Conservation (phyloP, 2,329 filamentous ascomycete genomes). For the Aspergillus sp. region DNA sequence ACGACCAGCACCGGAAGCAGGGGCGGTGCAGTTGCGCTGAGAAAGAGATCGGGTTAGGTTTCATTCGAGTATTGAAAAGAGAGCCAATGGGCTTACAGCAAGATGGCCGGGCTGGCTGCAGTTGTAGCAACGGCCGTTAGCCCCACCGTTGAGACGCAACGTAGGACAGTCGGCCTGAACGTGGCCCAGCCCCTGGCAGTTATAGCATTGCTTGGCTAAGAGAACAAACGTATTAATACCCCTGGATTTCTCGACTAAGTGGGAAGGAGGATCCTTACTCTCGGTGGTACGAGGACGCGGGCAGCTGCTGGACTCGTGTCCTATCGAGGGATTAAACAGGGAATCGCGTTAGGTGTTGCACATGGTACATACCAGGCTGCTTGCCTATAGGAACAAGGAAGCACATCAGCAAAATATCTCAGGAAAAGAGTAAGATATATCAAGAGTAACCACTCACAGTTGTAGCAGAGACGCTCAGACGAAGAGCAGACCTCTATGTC, state of each 20-base stretch:
- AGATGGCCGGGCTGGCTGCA: conserved; percentile 91
- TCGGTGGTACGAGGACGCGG: conserved; percentile 94
- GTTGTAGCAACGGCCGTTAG: conserved; percentile 90
- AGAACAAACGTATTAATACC: conserved; percentile 13
- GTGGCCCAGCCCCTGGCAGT: conserved; percentile 96
- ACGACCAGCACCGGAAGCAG: conserved; percentile 60
- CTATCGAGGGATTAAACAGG: conserved; percentile 35
- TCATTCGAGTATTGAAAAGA: neutral
- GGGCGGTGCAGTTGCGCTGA: conserved; percentile 77
- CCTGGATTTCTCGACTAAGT: conserved; percentile 3
- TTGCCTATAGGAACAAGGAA: conserved; percentile 30
- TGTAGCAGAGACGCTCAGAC: conserved; percentile 97
- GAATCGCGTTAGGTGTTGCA: conserved; percentile 1
- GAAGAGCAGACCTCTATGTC: conserved; percentile 89
- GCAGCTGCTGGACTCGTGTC: conserved; percentile 97
- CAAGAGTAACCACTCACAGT: conserved; percentile 62
- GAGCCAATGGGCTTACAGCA: conserved; percentile 58
- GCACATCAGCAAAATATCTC: conserved; percentile 13
- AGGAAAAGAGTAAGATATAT: conserved; percentile 7
- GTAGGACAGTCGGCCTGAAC: conserved; percentile 99
- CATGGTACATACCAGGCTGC: conserved; percentile 38
- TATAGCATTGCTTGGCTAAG: conserved; percentile 96
- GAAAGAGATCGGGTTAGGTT: neutral
- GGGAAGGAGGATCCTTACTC: conserved; percentile 47
- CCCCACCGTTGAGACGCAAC: conserved; percentile 76